Base-by-base conservation (phyloP, 2,329 filamentous ascomycete genomes). In the Phialocephala sp. region DNA sequence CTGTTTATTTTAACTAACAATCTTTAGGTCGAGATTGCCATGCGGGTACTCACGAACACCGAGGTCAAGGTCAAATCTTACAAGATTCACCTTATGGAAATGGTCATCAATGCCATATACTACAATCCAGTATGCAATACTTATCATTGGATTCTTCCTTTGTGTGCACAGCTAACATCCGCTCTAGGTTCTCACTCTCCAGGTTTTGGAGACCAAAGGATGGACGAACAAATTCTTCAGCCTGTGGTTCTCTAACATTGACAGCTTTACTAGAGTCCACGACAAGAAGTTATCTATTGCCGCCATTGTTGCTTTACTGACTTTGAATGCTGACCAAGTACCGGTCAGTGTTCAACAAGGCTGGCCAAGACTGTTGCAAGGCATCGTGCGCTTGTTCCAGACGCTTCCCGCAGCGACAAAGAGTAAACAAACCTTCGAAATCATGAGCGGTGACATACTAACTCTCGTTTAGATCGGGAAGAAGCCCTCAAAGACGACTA, bases 161-260 rank as follows among this genome's bases (percentile, higher is more conserved):
- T 47, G 1, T 52, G 11, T 9, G 11, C 2, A 20, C 14, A 52
- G 22, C 57, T 55, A 62, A 62, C 37, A 35, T 68, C 15, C 27
- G 24, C 2, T 20, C n/a, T 36, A 76, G 73, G 72, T 90, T 54
- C 84, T 97, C 66, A 87, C 93, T 27, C 85, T 99, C 24, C 90
- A 93, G 68, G 88, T 97, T 43, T 85, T 99, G n/a, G 95, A 99
- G 81, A 81, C 85, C 61, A 94, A 96, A 75, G 90, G 88, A 67
- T 97, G 94, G 94, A 98, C 95, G 8, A 98, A 98, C 81, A 96
- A 96, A 77, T 99, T 99, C 82, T 99, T 99, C 83, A 97, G 92
- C 79, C 82, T 96, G 66, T 99, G 95, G 95, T 99, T 99, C 79
- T 92, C 92, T 50, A 96, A 90, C 80, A 99, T 99, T 81, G 91